These are phyloP conservation scores for Myxozyma udenii DNA, from an alignment of 805 yeast species.

Conservation along the genomic window DNA sequence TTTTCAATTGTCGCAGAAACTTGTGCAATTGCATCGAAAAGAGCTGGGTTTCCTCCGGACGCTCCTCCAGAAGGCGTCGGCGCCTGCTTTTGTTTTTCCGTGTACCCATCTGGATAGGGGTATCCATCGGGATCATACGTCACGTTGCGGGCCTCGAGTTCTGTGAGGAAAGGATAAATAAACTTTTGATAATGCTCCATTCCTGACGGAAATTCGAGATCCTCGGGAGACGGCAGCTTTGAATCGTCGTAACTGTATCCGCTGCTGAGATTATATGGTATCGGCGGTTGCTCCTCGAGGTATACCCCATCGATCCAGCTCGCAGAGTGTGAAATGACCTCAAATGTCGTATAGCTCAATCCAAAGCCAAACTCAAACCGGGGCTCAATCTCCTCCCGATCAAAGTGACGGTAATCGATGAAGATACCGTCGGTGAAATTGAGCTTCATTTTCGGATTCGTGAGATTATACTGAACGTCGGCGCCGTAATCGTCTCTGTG, in stretches of 20 bases:
- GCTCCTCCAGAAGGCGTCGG: constrained; percentile 46
- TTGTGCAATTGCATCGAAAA: constrained; percentile 53
- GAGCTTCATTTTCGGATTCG: constrained; percentile 41
- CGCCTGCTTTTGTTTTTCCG: constrained; percentile 35
- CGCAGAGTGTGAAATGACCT: constrained; percentile 40
- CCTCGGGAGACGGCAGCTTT: constrained; percentile 38
- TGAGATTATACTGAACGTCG: constrained; percentile 34
- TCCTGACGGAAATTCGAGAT: constrained; percentile 39
- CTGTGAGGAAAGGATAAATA: constrained; percentile 32
- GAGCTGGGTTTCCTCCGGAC: constrained; percentile 57
- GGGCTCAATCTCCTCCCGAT: constrained; percentile 54
- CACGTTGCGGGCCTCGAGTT: constrained; percentile 2
- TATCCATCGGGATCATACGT: constrained; percentile 31
- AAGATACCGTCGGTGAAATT: constrained; percentile 45
- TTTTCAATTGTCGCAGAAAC: constrained; percentile 49
- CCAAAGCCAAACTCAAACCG: constrained; percentile 64
- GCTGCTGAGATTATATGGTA: constrained; percentile 5
- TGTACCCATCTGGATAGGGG: constrained; percentile 42
- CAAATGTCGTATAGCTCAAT: constrained; percentile 50
- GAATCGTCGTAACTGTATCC: constrained; percentile 1
- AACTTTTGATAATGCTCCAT: constrained; percentile 34
- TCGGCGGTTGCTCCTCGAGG: not conserved
- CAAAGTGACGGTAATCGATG: constrained; percentile 58
- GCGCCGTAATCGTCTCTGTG: constrained; percentile 49
- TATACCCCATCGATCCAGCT: constrained; percentile 44